A percentile compares a stretch with the other conserved stretches of the same genome.
These are phyloP conservation scores for Theileria luwenshuni DNA, from an alignment of 169 alveolate species.

Conservation along the genomic window DNA sequence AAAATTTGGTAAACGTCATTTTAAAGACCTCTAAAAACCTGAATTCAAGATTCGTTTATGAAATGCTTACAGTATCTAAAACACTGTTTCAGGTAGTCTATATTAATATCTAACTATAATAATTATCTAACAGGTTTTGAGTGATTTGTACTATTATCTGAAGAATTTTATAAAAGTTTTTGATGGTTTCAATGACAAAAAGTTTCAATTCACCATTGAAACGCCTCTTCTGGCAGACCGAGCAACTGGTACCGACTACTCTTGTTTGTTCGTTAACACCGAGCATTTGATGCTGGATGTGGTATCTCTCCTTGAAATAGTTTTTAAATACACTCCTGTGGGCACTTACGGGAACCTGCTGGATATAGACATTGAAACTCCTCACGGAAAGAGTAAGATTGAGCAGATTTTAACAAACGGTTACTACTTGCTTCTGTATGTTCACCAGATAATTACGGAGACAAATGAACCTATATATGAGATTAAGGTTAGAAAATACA, in stretches of 20 bases:
- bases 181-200: not conserved
- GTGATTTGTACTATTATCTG: not conserved
- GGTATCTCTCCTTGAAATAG: slow-evolving; percentile 38
- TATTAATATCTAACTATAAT: not conserved
- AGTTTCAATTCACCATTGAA: not conserved
- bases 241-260: slow-evolving; percentile 15
- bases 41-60: slow-evolving; percentile 12
- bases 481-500: slow-evolving; percentile 33
- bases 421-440: slow-evolving; percentile 31
- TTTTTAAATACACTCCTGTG: slow-evolving; percentile 25
- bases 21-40: slow-evolving; percentile 12
- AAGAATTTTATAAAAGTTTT: not conserved
- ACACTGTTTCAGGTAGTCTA: slow-evolving; percentile 33
- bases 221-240: slow-evolving; percentile 22
- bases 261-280: slow-evolving; percentile 28
- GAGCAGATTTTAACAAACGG: slow-evolving; percentile 27
- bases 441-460: slow-evolving; percentile 21
- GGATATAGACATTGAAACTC: slow-evolving; percentile 14
- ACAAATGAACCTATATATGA: slow-evolving; percentile 43
- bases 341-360: slow-evolving; percentile 12
- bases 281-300: slow-evolving; percentile 47
- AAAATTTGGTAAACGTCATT: slow-evolving; percentile 2
- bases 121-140: not conserved
- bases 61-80: slow-evolving; percentile 16
- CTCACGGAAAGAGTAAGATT: slow-evolving; percentile 25